Evolutionary conservation across 1,139 yeast genomes (phyloP).

Genomic region (Hemisphaericaspora lyxosophila): DNA sequence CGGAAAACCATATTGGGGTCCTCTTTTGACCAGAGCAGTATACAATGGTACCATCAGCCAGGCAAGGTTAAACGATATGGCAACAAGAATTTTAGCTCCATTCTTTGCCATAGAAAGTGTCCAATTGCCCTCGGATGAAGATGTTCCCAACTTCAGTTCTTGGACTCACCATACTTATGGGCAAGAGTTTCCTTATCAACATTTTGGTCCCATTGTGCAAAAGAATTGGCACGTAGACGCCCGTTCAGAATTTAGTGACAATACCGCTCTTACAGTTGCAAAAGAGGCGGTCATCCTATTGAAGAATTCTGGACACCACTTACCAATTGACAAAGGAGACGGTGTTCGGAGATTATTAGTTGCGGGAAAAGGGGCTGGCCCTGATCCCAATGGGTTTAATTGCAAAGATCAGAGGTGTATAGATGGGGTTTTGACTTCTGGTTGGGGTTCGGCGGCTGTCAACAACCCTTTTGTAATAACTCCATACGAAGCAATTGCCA

Average conservation of each 20-base stretch:
- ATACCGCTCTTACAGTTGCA: constrained; percentile 54
- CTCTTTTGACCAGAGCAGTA: constrained; percentile 53
- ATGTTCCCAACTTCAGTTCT: constrained; percentile 56
- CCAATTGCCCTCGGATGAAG: constrained; percentile 38
- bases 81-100: constrained; percentile 56
- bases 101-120: constrained; percentile 45
- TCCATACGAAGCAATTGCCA: constrained; percentile 53
- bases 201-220: constrained; percentile 52
- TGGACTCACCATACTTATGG: constrained; percentile 60
- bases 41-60: constrained; percentile 58
- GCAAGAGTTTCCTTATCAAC: constrained; percentile 51
- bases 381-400: constrained; percentile 49
- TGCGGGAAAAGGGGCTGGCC: constrained; percentile 50
- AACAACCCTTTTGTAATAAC: constrained; percentile 54
- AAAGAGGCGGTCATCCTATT: constrained; percentile 57
- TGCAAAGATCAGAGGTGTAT: constrained; percentile 50
- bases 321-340: constrained; percentile 48
- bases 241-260: constrained; percentile 47
- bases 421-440: constrained; percentile 49
- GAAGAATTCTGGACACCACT: constrained; percentile 48
- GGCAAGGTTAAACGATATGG: constrained; percentile 62
- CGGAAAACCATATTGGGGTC: constrained; percentile 61
- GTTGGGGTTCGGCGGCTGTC: constrained; percentile 56
- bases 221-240: constrained; percentile 59
- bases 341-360: constrained; percentile 45